Evolutionary conservation across 192 early-diverging fungal species (phyloP).

Genomic region (Backusella liffmaniae): DNA sequence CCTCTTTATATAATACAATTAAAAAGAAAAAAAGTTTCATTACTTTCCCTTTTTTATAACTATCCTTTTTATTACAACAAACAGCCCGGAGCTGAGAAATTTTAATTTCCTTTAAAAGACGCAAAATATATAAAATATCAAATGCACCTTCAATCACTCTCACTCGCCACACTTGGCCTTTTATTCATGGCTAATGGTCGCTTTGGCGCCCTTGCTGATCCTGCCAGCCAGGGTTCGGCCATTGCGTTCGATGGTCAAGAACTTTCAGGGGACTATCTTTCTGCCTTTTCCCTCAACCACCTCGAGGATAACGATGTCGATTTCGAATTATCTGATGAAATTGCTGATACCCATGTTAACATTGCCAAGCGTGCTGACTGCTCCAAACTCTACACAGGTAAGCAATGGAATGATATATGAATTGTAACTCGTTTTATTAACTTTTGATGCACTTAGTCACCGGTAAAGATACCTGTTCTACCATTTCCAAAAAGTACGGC

Average conservation of each 20-base stretch:
- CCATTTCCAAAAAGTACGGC: slow-evolving; percentile 20
- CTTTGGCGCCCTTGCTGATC: slow-evolving; percentile 4
- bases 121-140: neutral
- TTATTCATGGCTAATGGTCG: slow-evolving; percentile 6
- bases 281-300: slow-evolving; percentile 8
- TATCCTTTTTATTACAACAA: neutral
- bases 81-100: neutral
- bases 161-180: slow-evolving; percentile 17
- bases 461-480: slow-evolving; percentile 23
- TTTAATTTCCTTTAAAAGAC: neutral
- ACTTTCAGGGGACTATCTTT: neutral
- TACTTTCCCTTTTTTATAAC: neutral
- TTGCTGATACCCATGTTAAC: neutral
- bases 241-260: neutral
- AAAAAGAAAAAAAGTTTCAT: neutral
- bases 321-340: slow-evolving; percentile 26
- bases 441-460: slow-evolving; percentile 8
- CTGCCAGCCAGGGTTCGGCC: neutral
- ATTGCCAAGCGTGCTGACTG: slow-evolving; percentile 21
- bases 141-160: slow-evolving; percentile 23
- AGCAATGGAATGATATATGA: neutral
- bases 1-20: neutral
- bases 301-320: slow-evolving; percentile 10
- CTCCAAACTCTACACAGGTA: slow-evolving; percentile 24
- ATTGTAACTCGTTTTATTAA: neutral